Evolutionary conservation across 2,329 filamentous ascomycete species (phyloP).

Genomic region (Stachybotrys echinatus): DNA sequence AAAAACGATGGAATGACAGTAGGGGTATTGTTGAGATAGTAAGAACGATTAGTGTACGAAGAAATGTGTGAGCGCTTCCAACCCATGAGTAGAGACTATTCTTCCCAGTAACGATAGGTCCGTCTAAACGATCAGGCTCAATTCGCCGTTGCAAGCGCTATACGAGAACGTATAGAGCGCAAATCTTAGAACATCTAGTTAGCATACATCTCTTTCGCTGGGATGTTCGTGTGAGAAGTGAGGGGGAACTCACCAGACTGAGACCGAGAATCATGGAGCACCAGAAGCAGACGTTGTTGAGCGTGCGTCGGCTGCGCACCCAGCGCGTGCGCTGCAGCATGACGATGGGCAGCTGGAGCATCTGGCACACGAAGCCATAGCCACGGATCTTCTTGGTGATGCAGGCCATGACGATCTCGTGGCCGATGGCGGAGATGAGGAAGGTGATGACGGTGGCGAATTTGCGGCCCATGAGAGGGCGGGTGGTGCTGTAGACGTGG

Average conservation of each 20-base stretch:
- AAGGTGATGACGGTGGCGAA: conserved; percentile 88
- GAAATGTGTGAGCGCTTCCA: neutral
- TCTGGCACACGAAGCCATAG: conserved; percentile 91
- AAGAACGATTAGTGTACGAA: neutral
- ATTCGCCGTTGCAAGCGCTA: conserved; percentile 14
- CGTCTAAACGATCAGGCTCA: neutral
- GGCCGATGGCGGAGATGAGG: conserved; percentile 79
- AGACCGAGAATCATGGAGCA: conserved; percentile 84
- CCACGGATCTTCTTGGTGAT: conserved; percentile 96
- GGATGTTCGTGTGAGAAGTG: neutral
- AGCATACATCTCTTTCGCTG: conserved; percentile 6
- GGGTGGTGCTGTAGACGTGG: conserved; percentile 85
- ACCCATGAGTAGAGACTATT: neutral
- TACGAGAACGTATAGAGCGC: conserved; percentile 47
- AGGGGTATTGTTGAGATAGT: neutral
- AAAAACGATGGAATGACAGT: too few relatives aligned
- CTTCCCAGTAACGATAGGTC: neutral
- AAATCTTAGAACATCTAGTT: conserved; percentile 32
- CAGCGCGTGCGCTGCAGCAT: conserved; percentile 77
- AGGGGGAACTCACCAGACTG: conserved; percentile 59
- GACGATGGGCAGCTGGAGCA: conserved; percentile 95
- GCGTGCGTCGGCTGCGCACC: conserved; percentile 66
- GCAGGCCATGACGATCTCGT: conserved; percentile 95
- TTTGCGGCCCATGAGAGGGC: conserved; percentile 68
- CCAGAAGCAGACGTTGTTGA: conserved; percentile 92